phyloP scores from a whole-genome alignment of 306 rosid genomes.

The Prunus armeniaca region DNA sequence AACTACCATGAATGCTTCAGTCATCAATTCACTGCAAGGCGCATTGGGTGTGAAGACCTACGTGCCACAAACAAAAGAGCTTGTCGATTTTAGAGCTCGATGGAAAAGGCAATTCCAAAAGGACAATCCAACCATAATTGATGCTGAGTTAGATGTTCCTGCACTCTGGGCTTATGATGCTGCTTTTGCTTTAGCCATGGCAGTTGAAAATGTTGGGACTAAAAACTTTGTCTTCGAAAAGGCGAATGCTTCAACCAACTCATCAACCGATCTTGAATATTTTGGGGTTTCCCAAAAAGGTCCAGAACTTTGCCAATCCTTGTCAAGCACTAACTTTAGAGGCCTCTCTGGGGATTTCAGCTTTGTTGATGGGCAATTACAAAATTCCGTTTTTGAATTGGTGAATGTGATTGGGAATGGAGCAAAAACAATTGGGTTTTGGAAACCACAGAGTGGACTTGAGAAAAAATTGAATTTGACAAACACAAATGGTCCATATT shows the following conservation, averaged over 20 bases:
- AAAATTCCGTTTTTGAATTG: constrained; percentile 17
- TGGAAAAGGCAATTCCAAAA: constrained; percentile 44
- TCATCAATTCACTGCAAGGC: constrained; percentile 44
- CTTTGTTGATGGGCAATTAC: constrained; percentile 15
- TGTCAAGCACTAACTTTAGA: constrained; percentile 11
- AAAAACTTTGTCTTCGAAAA: background rate
- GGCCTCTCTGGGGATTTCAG: constrained; percentile 30
- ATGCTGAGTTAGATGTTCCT: constrained; percentile 21
- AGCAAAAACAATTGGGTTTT: constrained; percentile 47
- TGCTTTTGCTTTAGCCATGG: constrained; percentile 44
- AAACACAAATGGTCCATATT: background rate
- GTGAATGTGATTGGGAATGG: constrained; percentile 41
- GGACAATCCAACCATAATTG: constrained; percentile 29
- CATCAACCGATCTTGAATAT: constrained; percentile 33
- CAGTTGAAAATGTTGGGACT: constrained; percentile 34
- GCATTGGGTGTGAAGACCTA: constrained; percentile 43
- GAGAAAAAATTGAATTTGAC: constrained; percentile 14
- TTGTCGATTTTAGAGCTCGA: constrained; percentile 22
- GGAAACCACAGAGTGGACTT: constrained; percentile 42
- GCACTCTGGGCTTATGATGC: constrained; percentile 61
- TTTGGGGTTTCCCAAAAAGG: constrained; percentile 42
- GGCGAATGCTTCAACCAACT: constrained; percentile 16
- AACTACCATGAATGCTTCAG: constrained; percentile 12
- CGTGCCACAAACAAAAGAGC: constrained; percentile 26
- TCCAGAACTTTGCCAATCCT: constrained; percentile 33